Percentiles rank a stretch among this genome's conserved stretches.
Evolutionary conservation across 2,329 filamentous ascomycete genomes (phyloP).

Genomic region (Aureobasidium vineae): DNA sequence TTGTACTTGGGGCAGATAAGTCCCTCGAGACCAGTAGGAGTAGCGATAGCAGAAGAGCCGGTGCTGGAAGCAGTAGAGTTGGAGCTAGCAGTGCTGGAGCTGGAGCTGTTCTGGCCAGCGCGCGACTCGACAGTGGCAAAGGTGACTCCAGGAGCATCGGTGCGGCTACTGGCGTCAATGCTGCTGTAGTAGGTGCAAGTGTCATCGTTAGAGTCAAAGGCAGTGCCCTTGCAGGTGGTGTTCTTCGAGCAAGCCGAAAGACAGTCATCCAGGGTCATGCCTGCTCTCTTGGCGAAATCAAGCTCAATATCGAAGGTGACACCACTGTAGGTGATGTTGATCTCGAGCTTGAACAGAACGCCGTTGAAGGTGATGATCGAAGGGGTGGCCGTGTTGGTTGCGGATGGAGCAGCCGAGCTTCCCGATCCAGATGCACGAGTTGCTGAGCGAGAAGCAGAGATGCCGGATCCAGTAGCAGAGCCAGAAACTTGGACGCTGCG

Average conservation of each 20-base stretch:
- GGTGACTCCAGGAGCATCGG: background rate
- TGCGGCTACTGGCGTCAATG: background rate
- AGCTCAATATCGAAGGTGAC: background rate
- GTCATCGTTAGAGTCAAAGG: background rate
- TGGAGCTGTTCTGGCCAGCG: background rate
- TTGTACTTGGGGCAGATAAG: slow-evolving; percentile 20
- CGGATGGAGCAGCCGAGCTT: background rate
- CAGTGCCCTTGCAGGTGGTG: background rate
- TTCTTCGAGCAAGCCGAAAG: background rate
- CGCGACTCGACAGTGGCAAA: slow-evolving; percentile 22
- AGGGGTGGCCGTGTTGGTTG: background rate
- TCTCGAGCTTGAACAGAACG: slow-evolving; percentile 2
- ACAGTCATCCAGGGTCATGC: slow-evolving; percentile 8
- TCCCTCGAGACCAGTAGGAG: background rate
- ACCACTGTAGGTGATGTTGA: slow-evolving; percentile 11
- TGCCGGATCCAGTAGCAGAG: background rate
- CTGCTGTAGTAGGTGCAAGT: slow-evolving; percentile 21
- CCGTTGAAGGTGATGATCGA: background rate
- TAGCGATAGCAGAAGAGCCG: slow-evolving; percentile 5
- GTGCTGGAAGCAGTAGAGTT: slow-evolving; percentile 10
- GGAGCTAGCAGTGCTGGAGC: background rate
- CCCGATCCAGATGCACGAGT: background rate
- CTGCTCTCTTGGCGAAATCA: slow-evolving; percentile 15
- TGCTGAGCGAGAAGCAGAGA: background rate
- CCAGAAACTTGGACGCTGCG: background rate